A percentile compares a stretch with the other conserved stretches of the same genome.
phyloP scores from a whole-genome alignment of 192 early-diverging fungal species.

The Entomortierella chlamydospora region DNA sequence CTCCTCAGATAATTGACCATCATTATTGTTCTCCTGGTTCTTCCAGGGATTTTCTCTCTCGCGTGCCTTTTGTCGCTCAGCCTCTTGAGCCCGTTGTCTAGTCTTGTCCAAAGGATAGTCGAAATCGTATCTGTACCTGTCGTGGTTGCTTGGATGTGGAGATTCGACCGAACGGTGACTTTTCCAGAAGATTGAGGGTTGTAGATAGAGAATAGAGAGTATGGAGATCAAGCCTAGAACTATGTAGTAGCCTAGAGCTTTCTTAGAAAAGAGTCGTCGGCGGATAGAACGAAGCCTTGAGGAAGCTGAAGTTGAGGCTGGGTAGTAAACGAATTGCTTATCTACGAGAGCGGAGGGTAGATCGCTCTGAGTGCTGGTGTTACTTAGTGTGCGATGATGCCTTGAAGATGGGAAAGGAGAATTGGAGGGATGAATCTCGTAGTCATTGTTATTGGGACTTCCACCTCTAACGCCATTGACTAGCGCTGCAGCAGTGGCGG shows the following conservation, averaged over 20 bases:
- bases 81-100: constrained; percentile 33
- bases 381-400: constrained; percentile 37
- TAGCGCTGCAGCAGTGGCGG: constrained; percentile 29
- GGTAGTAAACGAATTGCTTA: constrained; percentile 49
- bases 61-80: constrained; percentile 30
- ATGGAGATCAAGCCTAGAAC: constrained; percentile 35
- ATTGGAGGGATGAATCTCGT: neutral
- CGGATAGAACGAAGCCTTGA: constrained; percentile 41
- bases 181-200: constrained; percentile 25
- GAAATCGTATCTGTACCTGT: constrained; percentile 47
- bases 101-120: constrained; percentile 44
- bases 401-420: constrained; percentile 11
- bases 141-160: constrained; percentile 34
- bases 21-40: neutral
- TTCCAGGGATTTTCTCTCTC: constrained; percentile 14
- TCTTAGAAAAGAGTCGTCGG: constrained; percentile 23
- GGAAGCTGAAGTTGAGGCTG: constrained; percentile 16
- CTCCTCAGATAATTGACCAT: neutral
- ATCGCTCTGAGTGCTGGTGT: constrained; percentile 42
- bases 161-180: constrained; percentile 3
- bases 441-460: neutral
- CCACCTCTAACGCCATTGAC: constrained; percentile 29
- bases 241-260: constrained; percentile 6
- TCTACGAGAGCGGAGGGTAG: constrained; percentile 49
- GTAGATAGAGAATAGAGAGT: constrained; percentile 37